Conservation (phyloP, 805 yeast species). For the Starmerella geochares region DNA sequence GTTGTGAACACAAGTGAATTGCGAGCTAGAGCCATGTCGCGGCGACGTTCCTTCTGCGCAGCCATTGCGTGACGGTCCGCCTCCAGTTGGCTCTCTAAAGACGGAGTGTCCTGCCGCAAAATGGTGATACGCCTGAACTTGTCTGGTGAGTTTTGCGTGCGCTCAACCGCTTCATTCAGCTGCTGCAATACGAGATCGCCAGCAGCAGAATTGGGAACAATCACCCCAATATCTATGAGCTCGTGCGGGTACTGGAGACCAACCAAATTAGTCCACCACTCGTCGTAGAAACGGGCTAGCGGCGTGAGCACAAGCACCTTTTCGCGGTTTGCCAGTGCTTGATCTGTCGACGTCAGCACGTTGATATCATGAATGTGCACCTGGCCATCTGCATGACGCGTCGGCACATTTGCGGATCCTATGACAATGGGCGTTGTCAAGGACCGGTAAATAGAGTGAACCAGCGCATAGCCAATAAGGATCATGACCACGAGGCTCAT, state of each 20-base stretch:
- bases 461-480: constrained; percentile 11
- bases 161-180: constrained; percentile 66
- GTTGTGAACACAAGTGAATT: constrained; percentile 85
- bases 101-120: constrained; percentile 74
- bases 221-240: constrained; percentile 79
- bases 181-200: constrained; percentile 70
- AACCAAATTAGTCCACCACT: constrained; percentile 78
- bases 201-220: constrained; percentile 68
- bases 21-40: constrained; percentile 88
- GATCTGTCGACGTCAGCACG: constrained; percentile 56
- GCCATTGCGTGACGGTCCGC: constrained; percentile 80
- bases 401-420: constrained; percentile 25
- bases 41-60: constrained; percentile 81
- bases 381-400: constrained; percentile 24
- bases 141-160: constrained; percentile 48
- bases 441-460: constrained; percentile 17
- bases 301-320: constrained; percentile 82
- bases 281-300: constrained; percentile 71
- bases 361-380: constrained; percentile 46
- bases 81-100: constrained; percentile 64
- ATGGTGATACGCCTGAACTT: constrained; percentile 78
- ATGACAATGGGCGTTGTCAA: constrained; percentile 18
- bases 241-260: constrained; percentile 72
- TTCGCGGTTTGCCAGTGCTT: constrained; percentile 67
- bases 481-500: constrained; percentile 24